Evolutionary conservation across 2,329 filamentous ascomycete species (phyloP).

Genomic region (Arthrobotrys conoides): DNA sequence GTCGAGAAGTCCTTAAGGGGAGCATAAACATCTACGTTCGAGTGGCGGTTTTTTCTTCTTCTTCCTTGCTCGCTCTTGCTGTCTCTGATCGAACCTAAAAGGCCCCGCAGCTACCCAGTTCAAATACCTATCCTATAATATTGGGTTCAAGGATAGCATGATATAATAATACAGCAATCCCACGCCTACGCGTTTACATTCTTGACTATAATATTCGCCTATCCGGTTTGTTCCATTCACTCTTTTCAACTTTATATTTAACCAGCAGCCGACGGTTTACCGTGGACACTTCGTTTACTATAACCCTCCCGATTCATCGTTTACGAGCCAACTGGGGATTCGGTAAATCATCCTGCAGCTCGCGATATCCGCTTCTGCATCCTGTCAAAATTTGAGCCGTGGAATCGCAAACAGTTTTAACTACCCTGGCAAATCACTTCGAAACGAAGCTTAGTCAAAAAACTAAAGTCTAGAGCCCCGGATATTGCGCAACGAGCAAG

Average conservation of each 20-base stretch:
- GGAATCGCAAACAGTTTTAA: constrained; percentile 34
- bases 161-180: constrained; percentile 9
- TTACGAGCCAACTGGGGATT: constrained; percentile 26
- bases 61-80: constrained; percentile 7
- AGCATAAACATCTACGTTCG: constrained; percentile 17
- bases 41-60: constrained; percentile 2
- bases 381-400: constrained; percentile 41
- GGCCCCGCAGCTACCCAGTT: constrained; percentile 47
- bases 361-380: constrained; percentile 35
- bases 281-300: constrained; percentile 13
- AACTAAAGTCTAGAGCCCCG: constrained; percentile 8
- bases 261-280: constrained; percentile 20
- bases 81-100: constrained; percentile 45
- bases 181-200: constrained; percentile 23
- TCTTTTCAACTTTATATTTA: constrained; percentile 6
- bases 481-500: constrained; percentile 53
- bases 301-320: constrained; percentile 36
- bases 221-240: constrained; percentile 13
- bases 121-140: constrained; percentile 22
- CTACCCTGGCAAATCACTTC: constrained; percentile 37
- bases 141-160: constrained; percentile 28
- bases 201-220: constrained; percentile 7
- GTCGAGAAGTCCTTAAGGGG: constrained; percentile 19
- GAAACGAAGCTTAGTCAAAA: constrained; percentile 26
- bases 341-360: constrained; percentile 45